Evolutionary conservation across 75 land plant species (phyloP), one percentile per base, ranked within the genome.

Genomic region (Sequoiadendron giganteum): DNA sequence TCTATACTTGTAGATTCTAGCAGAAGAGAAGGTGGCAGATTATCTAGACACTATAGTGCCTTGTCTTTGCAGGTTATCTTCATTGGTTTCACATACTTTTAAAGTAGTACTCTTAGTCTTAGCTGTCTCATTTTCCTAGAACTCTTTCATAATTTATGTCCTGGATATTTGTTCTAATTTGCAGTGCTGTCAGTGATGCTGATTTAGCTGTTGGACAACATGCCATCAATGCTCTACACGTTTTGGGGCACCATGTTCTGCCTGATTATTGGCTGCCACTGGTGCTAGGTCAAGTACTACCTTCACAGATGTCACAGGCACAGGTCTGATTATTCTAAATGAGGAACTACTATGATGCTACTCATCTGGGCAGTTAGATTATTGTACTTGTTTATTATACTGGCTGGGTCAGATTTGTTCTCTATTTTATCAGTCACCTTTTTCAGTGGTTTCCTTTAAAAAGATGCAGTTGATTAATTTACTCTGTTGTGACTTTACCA

Each of bases 101-200:
- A 58, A 52, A 28, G 19, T 40, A 19, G 56, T 45, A 36, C 47
- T n/a, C n/a, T n/a, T n/a, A n/a, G n/a, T 21, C 19, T 25, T 48
- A 9, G 16, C 39, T 10, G 7, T 84, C 56, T 40, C 21, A 16
- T 7, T 15, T 85, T 48, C 13, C 6, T 14, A 43, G 16, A 5
- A 34, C 11, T 11, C 56, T 1, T 19, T 85, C 30, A 55, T 16
- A 18, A 7, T 52, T 38, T 39, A 73, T 81, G 32, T 85, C 42
- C 47, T n/a, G 36, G 42, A 54, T 87, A 55, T 85, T 32, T 9
- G 21, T 54, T 54, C 47, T 87, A 32, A 89, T 49, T 58, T 90
- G 84, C 91, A 90, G 91, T 89, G 91, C 91, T 52, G 91, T 90
- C 8, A 84, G 85, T n/a, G 90, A 90, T 89, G 91, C 89, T 79